These are phyloP conservation scores for Hymenoscyphus occultus DNA, from an alignment of 2,329 filamentous ascomycete species.

Conservation along the genomic window DNA sequence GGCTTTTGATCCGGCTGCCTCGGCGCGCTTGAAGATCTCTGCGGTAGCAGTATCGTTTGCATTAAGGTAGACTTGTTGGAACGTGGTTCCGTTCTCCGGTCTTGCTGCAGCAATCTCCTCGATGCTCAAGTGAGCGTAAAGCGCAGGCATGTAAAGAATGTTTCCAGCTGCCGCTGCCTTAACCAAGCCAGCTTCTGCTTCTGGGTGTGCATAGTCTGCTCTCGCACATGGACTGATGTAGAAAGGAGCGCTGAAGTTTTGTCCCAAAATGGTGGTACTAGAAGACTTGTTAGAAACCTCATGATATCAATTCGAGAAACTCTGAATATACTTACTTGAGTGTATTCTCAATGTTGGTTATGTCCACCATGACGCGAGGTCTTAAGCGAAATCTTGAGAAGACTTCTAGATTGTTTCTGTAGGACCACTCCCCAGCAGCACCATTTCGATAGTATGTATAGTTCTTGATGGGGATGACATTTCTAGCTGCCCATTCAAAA, in stretches of 20 bases:
- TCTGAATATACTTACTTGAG: conserved; percentile 25
- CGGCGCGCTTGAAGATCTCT: conserved; percentile 22
- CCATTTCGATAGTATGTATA: conserved; percentile 59
- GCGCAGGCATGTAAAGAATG: conserved; percentile 18
- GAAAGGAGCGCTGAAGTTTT: conserved; percentile 54
- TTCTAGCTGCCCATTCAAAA: conserved; percentile 52
- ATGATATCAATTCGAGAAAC: neutral
- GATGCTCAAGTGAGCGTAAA: conserved; percentile 15
- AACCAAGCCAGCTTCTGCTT: conserved; percentile 49
- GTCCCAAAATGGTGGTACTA: conserved; percentile 48
- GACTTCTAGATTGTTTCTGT: conserved; percentile 55
- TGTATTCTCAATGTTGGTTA: conserved; percentile 41
- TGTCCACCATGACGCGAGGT: conserved; percentile 50
- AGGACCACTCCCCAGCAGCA: conserved; percentile 53
- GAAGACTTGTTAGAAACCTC: neutral
- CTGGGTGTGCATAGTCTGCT: conserved; percentile 44
- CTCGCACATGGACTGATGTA: conserved; percentile 50
- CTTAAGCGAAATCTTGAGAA: conserved; percentile 48
- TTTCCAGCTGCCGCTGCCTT: conserved; percentile 34
- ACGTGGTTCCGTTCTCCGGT: conserved; percentile 14
- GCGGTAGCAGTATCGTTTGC: conserved; percentile 15
- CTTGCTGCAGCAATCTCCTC: conserved; percentile 15
- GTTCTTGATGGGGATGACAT: conserved; percentile 45
- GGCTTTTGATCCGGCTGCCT: conserved; percentile 26
- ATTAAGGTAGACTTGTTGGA: conserved; percentile 27